These are phyloP conservation scores for Erodium texanum DNA, from an alignment of 441 rosid species.

Conservation along the genomic window DNA sequence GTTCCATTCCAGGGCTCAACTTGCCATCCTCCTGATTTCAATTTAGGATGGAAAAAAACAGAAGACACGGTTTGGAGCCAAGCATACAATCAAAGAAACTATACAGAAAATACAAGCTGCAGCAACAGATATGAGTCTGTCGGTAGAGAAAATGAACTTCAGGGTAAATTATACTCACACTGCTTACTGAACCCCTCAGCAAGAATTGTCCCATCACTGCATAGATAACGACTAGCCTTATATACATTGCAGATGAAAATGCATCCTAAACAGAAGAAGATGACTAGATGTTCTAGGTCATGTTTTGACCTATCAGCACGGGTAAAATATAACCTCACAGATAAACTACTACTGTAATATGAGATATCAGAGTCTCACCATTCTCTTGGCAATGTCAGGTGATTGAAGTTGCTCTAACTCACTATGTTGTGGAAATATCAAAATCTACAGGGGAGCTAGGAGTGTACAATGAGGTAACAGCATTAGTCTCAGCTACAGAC, in stretches of 20 bases:
- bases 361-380: slow-evolving; percentile 4
- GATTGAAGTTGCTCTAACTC: slow-evolving; percentile 66
- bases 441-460: slow-evolving; percentile 66
- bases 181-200: slow-evolving; percentile 2
- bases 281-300: slow-evolving; percentile 32
- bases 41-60: slow-evolving; percentile 57
- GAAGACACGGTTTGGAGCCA: slow-evolving; percentile 61
- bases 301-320: slow-evolving; percentile 68
- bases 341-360: slow-evolving; percentile 12
- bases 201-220: not conserved
- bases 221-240: slow-evolving; percentile 8
- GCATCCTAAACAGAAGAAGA: slow-evolving; percentile 42
- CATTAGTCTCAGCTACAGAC: not conserved
- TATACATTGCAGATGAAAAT: slow-evolving; percentile 52
- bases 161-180: slow-evolving; percentile 29
- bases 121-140: slow-evolving; percentile 53
- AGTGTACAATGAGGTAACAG: slow-evolving; percentile 61
- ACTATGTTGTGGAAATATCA: slow-evolving; percentile 80
- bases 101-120: slow-evolving; percentile 83
- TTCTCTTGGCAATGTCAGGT: slow-evolving; percentile 31
- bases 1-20: not conserved
- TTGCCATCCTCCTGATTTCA: not conserved
- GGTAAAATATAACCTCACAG: slow-evolving; percentile 27
- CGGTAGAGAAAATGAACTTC: slow-evolving; percentile 50
- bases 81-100: slow-evolving; percentile 57